These are phyloP conservation scores for Penicillium daleae DNA, from an alignment of 495 filamentous ascomycete species.

Conservation along the genomic window DNA sequence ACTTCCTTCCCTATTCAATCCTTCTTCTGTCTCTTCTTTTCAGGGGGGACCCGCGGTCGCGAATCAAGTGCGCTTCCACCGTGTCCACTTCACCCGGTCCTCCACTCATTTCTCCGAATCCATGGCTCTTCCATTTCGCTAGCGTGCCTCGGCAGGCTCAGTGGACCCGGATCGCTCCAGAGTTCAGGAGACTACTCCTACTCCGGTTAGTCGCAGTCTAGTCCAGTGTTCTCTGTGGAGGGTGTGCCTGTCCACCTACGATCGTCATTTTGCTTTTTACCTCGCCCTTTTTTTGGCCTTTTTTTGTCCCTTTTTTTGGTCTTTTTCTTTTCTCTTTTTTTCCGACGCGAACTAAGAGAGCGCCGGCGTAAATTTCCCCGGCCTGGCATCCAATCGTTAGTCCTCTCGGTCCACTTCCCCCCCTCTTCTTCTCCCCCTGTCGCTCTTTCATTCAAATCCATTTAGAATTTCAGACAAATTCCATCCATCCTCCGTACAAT, in stretches of 20 bases:
- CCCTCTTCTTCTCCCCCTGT: conserved; percentile 10
- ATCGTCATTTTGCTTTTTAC: conserved; percentile 17
- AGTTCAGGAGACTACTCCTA: no score
- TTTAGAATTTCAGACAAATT: no score
- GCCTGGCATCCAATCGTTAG: neutral
- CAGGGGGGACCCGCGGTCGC: conserved; percentile 2
- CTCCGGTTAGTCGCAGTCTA: no score
- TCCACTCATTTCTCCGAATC: conserved; percentile 12
- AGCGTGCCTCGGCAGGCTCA: conserved; percentile 14
- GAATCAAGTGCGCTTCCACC: neutral
- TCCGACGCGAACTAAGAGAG: conserved; percentile 4
- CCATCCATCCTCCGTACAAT: no score
- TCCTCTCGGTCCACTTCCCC: neutral
- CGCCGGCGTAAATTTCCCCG: conserved; percentile 9
- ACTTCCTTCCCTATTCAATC: neutral
- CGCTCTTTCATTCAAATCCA: conserved; percentile 5
- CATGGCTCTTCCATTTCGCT: conserved; percentile 18
- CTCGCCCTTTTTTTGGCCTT: conserved; percentile 8
- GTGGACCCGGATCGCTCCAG: conserved; percentile 22
- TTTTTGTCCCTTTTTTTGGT: conserved; percentile 10
- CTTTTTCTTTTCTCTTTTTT: conserved; percentile 20
- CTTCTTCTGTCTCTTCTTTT: neutral
- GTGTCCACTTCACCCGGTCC: neutral
- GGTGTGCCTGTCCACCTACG: conserved; percentile 22
- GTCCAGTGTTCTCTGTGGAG: no score